Base-by-base conservation (phyloP, 345 rosid species). In the Gossypium anomalum region DNA sequence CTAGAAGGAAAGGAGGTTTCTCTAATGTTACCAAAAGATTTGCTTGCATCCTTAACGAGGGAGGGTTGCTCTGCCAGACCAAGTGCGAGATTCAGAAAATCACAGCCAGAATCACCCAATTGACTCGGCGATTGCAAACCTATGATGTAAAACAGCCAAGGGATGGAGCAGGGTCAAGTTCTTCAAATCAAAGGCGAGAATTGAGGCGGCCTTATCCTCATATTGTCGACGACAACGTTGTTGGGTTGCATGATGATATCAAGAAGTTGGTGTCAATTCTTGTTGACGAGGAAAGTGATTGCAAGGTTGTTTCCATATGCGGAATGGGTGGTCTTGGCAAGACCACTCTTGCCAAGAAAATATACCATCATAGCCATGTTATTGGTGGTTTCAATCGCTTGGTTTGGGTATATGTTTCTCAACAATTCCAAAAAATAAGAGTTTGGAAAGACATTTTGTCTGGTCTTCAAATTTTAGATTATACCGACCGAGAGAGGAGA, bases 261-360 rank as follows among this genome's bases (percentile, higher is more conserved):
- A 0, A 72, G 0, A 34, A 16, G 3, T 55, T 87, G 60, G 81
- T 84, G 16, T 57, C 66, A 0, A 57, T 75, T 53, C 58, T 85
- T 56, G 61, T 80, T 6, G 43, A 29, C 0, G 67, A 72, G 8
- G 63, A 57, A 60, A 68, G 73, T 4, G 1, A 67, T 9, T 7
- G 10, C 2, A 25, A 69, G n/a, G 75, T 78, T 67, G 79, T 70
- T 17, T 73, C 75, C 0, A 67, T 88, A 3, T 80, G 76, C 27
- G 89, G 85, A n/a, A 86, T 84, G 91, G 87, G 85, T 0, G 91
- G 89, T 8, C 41, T 82, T 3, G 85, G 89, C 4, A 87, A 84
- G 65, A 87, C 86, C 0, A 43, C 89, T 52, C 83, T 87, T 0
- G 89, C 89, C 2, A 84, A 48, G 66, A 75, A 80, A 58, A 57